Evolutionary conservation across 169 alveolate species (phyloP).

Genomic region (Eimeria tenella): DNA sequence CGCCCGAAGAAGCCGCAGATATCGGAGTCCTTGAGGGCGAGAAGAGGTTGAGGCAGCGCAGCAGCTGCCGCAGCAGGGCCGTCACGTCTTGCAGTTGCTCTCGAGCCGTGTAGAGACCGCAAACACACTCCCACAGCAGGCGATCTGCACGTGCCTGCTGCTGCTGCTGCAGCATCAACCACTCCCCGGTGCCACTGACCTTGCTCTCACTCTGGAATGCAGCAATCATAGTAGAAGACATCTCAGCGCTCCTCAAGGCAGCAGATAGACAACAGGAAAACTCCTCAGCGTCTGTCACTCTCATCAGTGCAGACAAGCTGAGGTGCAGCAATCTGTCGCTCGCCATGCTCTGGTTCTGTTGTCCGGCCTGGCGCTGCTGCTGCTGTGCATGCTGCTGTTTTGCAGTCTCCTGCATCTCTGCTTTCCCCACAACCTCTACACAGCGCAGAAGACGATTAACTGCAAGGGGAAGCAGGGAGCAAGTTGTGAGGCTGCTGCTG

Average conservation of each 20-base stretch:
- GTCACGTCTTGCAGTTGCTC: conserved; percentile 20
- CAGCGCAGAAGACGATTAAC: conserved; percentile 22
- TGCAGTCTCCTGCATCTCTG: conserved; percentile 2
- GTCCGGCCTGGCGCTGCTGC: background rate
- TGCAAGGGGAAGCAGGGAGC: conserved; percentile 24
- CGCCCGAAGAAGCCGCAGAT: background rate
- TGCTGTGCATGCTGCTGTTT: background rate
- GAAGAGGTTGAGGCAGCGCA: background rate
- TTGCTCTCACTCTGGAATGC: background rate
- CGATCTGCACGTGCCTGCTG: conserved; percentile 21
- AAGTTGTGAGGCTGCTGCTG: background rate
- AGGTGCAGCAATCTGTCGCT: conserved; percentile 7
- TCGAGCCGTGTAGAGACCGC: conserved; percentile 10
- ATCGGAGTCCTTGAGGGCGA: background rate
- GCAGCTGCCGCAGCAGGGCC: conserved; percentile 41
- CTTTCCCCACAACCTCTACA: background rate
- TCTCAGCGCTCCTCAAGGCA: conserved; percentile 10
- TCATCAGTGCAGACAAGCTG: background rate
- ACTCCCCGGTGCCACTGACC: background rate
- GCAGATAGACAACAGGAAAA: conserved; percentile 3
- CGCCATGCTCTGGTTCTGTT: background rate
- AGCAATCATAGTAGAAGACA: background rate
- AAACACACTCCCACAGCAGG: conserved; percentile 27
- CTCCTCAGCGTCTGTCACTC: background rate
- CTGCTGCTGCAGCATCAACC: conserved; percentile 12